Conservation (phyloP, 2,329 filamentous ascomycete genomes). For the Escovopsis sp. region DNA sequence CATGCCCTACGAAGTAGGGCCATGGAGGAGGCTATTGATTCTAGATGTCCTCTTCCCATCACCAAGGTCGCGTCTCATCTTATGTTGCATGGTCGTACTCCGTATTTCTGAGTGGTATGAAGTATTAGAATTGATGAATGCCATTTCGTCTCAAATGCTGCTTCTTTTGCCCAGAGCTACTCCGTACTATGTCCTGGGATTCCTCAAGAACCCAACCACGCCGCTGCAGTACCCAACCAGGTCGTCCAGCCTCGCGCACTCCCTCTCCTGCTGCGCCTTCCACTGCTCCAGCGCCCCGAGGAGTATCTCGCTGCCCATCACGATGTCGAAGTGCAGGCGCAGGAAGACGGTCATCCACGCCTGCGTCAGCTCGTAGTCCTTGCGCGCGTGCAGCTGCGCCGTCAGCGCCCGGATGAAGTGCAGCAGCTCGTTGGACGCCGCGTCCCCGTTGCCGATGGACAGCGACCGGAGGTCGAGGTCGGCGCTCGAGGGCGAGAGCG, state of each 20-base stretch:
- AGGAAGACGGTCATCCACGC: constrained; percentile 97
- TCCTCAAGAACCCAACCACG: constrained; percentile 68
- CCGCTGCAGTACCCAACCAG: constrained; percentile 80
- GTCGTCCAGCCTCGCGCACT: constrained; percentile 54
- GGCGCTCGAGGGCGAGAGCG: constrained; percentile 67
- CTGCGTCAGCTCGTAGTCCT: constrained; percentile 87
- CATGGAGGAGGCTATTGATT: no score
- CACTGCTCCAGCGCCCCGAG: constrained; percentile 50
- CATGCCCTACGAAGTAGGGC: no score
- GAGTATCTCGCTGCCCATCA: constrained; percentile 37
- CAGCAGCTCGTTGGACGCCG: constrained; percentile 51
- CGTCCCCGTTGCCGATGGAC: constrained; percentile 28
- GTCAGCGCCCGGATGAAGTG: constrained; percentile 75
- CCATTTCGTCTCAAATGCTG: no score
- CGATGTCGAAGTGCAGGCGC: constrained; percentile 52
- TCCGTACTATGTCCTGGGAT: constrained; percentile 31
- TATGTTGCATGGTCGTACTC: no score
- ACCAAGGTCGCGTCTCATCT: no score
- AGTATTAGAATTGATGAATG: no score
- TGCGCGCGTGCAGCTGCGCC: constrained; percentile 47
- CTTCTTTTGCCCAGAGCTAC: no score
- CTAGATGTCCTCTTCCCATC: no score
- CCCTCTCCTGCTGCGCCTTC: constrained; percentile 57
- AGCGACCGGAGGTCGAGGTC: constrained; percentile 86
- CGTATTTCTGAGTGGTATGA: no score